phyloP scores from a whole-genome alignment of 768 basidiomycete species.

The Trametes sanguinea region DNA sequence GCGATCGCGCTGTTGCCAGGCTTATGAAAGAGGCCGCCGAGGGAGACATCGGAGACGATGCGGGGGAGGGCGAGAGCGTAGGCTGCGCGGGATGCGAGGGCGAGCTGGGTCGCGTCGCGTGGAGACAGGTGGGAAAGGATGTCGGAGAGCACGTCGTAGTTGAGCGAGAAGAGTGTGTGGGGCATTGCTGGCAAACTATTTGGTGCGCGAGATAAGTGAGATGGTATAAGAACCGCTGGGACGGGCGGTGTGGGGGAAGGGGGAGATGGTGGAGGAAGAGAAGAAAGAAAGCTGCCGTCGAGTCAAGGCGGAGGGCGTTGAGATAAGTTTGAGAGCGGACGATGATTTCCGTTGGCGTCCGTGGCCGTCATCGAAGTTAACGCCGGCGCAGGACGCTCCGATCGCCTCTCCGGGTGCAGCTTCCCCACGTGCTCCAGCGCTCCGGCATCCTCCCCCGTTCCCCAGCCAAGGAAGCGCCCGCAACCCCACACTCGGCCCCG shows the following conservation, averaged over 20 bases:
- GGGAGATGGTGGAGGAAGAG: slow-evolving; percentile 7
- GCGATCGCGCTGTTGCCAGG: slow-evolving; percentile 17
- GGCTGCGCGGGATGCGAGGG: slow-evolving; percentile 19
- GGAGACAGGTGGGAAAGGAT: slow-evolving; percentile 19
- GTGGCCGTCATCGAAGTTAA: slow-evolving; percentile 2
- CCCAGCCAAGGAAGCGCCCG: background rate
- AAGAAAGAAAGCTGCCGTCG: background rate
- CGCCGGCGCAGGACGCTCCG: no score
- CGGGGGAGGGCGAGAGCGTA: slow-evolving; percentile 24
- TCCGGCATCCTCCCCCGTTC: slow-evolving; percentile 9
- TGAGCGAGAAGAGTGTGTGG: slow-evolving; percentile 19
- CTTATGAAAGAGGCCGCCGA: slow-evolving; percentile 23
- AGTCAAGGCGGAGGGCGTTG: background rate
- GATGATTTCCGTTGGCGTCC: slow-evolving; percentile 5
- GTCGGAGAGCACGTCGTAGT: slow-evolving; percentile 23
- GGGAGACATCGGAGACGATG: slow-evolving; percentile 20
- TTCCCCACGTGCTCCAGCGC: background rate
- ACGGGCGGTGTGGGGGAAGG: background rate
- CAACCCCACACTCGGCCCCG: background rate
- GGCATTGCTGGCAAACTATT: background rate
- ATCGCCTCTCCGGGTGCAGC: no score
- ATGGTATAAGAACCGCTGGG: background rate
- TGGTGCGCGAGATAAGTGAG: background rate
- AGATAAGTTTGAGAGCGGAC: slow-evolving; percentile 2
- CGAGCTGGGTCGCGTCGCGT: slow-evolving; percentile 21